Evolutionary conservation across 371 early-diverging fungal species (phyloP), one percentile per base, ranked within the genome.

Genomic region (Vairimorpha apis): DNA sequence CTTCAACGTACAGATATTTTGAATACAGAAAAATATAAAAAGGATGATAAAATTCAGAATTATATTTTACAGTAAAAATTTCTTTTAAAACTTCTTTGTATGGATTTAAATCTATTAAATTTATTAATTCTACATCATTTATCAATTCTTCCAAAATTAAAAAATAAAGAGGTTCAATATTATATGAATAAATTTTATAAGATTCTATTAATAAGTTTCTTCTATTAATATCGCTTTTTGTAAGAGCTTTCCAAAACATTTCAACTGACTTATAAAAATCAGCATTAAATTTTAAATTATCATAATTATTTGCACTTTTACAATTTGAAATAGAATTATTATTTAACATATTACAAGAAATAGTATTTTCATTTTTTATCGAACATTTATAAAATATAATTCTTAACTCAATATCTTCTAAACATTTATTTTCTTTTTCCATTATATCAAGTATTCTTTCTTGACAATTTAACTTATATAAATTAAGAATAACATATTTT

Each of bases 181-280:
- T 74, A 29, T 35, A 14, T 5, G 21, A 58, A 64, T 74, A 67
- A 1, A 27, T 32, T 44, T 23, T 55, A 25, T 56, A 72, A 13
- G 72, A 41, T 59, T 72, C 56, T 14, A 72, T 43, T 16, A 72
- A 51, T 25, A 65, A 51, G 33, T 72, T 51, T 45, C 65, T 72
- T 37, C 41, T 47, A 21, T 33, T 25, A 33, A 64, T 60, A 65
- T 72, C 72, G 32, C 55, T 56, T 16, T 64, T 72, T 4, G 64
- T 72, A 4, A 65, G 30, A 23, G 62, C 51, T 16, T 55, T 33
- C 18, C 30, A 72, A 23, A 72, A 59, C 21, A 43, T 55, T 45
- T 59, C 33, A 18, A 72, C 16, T n/a, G 55, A 64, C 37, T 33
- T 41, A n/a, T 44, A 55, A 29, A 44, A 21, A 3, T 30, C 2